Evolutionary conservation across 1,139 yeast species (phyloP).

Genomic region (Waltiozyma solani): DNA sequence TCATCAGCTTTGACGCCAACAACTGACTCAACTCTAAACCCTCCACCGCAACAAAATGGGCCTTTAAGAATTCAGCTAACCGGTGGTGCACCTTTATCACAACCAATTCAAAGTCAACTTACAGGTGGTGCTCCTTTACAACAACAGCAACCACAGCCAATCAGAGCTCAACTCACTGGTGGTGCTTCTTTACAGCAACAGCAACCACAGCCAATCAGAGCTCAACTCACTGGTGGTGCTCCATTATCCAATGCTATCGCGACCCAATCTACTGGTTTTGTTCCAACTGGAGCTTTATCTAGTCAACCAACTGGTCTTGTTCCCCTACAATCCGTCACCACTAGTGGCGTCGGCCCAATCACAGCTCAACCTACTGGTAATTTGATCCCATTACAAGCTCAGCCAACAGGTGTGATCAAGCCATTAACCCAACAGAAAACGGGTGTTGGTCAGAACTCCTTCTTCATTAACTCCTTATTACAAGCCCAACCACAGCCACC

Average conservation of each 20-base stretch:
- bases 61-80: not conserved
- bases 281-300: not conserved
- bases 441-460: slow-evolving; percentile 33
- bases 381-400: slow-evolving; percentile 12
- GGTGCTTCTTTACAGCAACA: slow-evolving; percentile 16
- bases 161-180: slow-evolving; percentile 26
- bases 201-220: slow-evolving; percentile 22
- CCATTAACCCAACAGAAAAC: slow-evolving; percentile 41
- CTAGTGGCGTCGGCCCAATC: slow-evolving; percentile 13
- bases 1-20: too few relatives aligned
- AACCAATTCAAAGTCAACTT: not conserved
- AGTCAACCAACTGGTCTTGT: slow-evolving; percentile 24
- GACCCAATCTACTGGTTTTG: not conserved
- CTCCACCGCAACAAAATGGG: not conserved
- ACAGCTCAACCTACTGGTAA: slow-evolving; percentile 33
- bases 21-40: too few relatives aligned
- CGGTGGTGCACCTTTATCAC: not conserved
- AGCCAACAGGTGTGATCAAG: slow-evolving; percentile 26
- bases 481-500: slow-evolving; percentile 13
- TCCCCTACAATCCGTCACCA: slow-evolving; percentile 8
- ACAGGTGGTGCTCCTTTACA: slow-evolving; percentile 15
- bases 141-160: slow-evolving; percentile 22
- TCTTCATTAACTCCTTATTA: slow-evolving; percentile 23
- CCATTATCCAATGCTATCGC: not conserved
- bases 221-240: slow-evolving; percentile 33